These are phyloP conservation scores for Trichophaea hybrida DNA, from an alignment of 2,329 filamentous ascomycete genomes.

Conservation along the genomic window DNA sequence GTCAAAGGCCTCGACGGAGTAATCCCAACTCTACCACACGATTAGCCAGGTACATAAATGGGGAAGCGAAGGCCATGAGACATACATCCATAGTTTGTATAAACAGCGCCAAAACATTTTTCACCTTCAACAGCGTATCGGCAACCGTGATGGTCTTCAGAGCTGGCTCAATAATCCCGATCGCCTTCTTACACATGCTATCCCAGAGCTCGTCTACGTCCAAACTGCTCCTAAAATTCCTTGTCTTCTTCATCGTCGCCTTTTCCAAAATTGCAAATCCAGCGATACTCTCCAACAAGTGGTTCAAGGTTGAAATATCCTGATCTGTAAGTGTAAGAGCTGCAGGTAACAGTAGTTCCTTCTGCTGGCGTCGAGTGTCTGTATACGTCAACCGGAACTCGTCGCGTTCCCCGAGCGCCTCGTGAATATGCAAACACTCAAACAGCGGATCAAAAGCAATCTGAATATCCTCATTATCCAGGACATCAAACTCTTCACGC, in stretches of 20 bases:
- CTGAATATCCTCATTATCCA: conserved; percentile 88
- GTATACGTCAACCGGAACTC: conserved; percentile 84
- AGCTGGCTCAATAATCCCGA: conserved; percentile 65
- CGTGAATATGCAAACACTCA: conserved; percentile 90
- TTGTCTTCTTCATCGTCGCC: conserved; percentile 74
- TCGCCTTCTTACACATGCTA: conserved; percentile 83
- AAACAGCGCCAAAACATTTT: conserved; percentile 81
- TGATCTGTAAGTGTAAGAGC: conserved; percentile 66
- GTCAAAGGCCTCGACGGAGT: conserved; percentile 68
- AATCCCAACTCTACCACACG: conserved; percentile 60
- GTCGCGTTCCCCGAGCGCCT: conserved; percentile 81
- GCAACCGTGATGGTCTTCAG: conserved; percentile 71
- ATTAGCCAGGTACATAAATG: neutral
- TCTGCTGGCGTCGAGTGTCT: conserved; percentile 78
- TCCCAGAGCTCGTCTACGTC: conserved; percentile 98
- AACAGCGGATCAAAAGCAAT: conserved; percentile 91
- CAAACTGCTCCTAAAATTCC: conserved; percentile 63
- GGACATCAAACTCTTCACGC: conserved; percentile 82
- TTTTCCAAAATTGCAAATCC: conserved; percentile 95
- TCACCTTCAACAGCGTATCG: conserved; percentile 83
- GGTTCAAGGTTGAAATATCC: conserved; percentile 68
- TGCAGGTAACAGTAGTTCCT: conserved; percentile 70
- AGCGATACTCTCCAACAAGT: conserved; percentile 74
- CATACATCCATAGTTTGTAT: conserved; percentile 93
- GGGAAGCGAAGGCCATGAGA: neutral